These are phyloP conservation scores for Stephania cephalantha DNA, from an alignment of 164 flowering plant species.

Conservation along the genomic window DNA sequence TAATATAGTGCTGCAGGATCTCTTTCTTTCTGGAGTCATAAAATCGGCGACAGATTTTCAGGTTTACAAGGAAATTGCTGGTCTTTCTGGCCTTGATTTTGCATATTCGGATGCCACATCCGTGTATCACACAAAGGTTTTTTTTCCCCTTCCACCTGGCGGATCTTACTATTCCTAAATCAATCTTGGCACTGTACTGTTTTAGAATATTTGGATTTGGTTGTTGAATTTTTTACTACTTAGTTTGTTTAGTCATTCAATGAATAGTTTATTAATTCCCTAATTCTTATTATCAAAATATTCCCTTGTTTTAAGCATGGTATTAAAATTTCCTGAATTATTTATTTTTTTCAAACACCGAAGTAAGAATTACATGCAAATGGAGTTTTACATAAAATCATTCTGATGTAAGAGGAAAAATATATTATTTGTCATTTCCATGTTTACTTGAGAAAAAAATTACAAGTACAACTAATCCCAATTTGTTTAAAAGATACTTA, in stretches of 20 bases:
- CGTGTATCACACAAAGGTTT: slow-evolving; percentile 90
- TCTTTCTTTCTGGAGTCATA: slow-evolving; percentile 57
- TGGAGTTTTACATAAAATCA: too few species aligned
- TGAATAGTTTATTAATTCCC: not conserved
- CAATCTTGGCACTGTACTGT: not conserved
- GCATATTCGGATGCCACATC: slow-evolving; percentile 61
- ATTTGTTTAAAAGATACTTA: too few species aligned
- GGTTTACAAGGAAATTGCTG: slow-evolving; percentile 72
- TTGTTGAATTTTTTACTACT: not conserved
- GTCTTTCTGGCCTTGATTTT: slow-evolving; percentile 85
- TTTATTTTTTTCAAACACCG: too few species aligned
- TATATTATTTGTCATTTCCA: too few species aligned
- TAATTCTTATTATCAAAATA: not conserved
- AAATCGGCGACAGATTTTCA: slow-evolving; percentile 83
- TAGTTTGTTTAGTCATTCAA: not conserved
- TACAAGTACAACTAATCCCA: too few species aligned
- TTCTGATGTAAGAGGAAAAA: too few species aligned
- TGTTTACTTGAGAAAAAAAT: too few species aligned
- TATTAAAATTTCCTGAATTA: too few species aligned
- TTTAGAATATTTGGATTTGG: not conserved
- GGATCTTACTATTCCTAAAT: not conserved
- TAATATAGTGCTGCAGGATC: slow-evolving; percentile 47
- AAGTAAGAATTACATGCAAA: too few species aligned
- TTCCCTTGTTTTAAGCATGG: not conserved
- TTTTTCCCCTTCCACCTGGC: not conserved